Conservation (phyloP, 306 rosid species). For the Citrullus amarus region DNA sequence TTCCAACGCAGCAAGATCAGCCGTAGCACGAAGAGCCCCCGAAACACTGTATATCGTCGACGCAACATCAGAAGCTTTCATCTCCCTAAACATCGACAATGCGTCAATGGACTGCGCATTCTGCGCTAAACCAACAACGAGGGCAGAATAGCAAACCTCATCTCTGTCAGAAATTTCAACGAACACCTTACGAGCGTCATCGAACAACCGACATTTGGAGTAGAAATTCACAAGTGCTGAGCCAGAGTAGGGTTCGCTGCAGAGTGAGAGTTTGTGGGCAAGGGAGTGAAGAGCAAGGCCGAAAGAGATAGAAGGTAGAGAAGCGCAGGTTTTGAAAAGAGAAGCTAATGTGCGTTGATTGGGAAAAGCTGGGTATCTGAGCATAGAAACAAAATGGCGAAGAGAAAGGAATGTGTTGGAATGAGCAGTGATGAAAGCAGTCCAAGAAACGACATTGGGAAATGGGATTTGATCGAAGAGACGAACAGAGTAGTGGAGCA, state of each 20-base stretch:
- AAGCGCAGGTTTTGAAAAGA: constrained; percentile 56
- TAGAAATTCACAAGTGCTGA: constrained; percentile 57
- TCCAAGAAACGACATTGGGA: constrained; percentile 78
- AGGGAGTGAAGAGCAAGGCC: constrained; percentile 63
- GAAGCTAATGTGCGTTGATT: constrained; percentile 67
- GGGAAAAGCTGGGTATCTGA: constrained; percentile 56
- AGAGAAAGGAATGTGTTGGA: constrained; percentile 43
- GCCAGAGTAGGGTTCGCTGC: constrained; percentile 36
- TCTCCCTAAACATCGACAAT: constrained; percentile 29
- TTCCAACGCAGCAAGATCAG: constrained; percentile 65
- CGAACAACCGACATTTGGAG: constrained; percentile 38
- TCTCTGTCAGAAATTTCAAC: constrained; percentile 55
- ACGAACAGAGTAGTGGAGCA: constrained; percentile 28
- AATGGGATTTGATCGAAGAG: constrained; percentile 41
- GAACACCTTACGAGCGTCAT: constrained; percentile 41
- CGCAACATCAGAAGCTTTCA: constrained; percentile 31
- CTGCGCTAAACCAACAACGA: constrained; percentile 64
- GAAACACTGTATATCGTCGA: constrained; percentile 55
- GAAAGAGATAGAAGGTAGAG: constrained; percentile 34
- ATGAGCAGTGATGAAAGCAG: constrained; percentile 52
- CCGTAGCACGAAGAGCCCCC: constrained; percentile 49
- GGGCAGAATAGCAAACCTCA: constrained; percentile 53
- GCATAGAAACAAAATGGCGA: constrained; percentile 63
- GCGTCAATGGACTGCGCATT: constrained; percentile 37
- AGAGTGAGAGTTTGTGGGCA: constrained; percentile 42